Base-by-base conservation (phyloP, 805 yeast species). In the Myxozyma vanderwaltii region DNA sequence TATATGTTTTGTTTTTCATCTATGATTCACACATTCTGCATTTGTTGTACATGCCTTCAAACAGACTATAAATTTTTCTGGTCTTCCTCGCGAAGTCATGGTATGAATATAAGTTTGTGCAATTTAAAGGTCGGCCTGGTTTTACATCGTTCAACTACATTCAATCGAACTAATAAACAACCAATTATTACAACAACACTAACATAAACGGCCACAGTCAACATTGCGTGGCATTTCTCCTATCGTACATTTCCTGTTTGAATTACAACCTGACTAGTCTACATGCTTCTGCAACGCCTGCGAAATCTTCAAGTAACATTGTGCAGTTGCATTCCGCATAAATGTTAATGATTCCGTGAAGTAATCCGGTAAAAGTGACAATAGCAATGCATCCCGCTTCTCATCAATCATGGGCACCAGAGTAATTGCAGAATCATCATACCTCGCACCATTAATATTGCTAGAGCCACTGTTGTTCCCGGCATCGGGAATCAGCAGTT, bases 281-380 rank as follows among this genome's bases (percentile, higher is more conserved):
- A 21, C 53, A 21, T 57, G 60, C 29, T 50, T 56, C 51, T 68
- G 67, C 51, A 69, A 54, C 4, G 70, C 69, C 57, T 67, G 69
- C 19, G 66, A 51, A 23, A 69, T 61, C 49, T 69, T 69, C 61
- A 66, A 57, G 48, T 54, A 69, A 47, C 68, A 69, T 58, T 68
- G 71, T 7, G 69, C 51, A 10, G 69, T 66, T 43, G 67, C 65
- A 15, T 56, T 62, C 15, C 65, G 54, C 52, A 49, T 39, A 52
- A 69, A 68, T 24, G 69, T 59, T 41, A 69, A 36, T 21, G 72
- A 66, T 47, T 68, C 72, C 27, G 67, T 60, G 31, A 68, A 63
- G 43, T 69, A 69, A 31, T 63, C 67, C 8, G 72, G 72, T 29
- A 69, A 40, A 6, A 67, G 54, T 17, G 56, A 35, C 26, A 58